Conservation (phyloP, 1,284 basidiomycete species). For the Tilletiaria anomala region DNA sequence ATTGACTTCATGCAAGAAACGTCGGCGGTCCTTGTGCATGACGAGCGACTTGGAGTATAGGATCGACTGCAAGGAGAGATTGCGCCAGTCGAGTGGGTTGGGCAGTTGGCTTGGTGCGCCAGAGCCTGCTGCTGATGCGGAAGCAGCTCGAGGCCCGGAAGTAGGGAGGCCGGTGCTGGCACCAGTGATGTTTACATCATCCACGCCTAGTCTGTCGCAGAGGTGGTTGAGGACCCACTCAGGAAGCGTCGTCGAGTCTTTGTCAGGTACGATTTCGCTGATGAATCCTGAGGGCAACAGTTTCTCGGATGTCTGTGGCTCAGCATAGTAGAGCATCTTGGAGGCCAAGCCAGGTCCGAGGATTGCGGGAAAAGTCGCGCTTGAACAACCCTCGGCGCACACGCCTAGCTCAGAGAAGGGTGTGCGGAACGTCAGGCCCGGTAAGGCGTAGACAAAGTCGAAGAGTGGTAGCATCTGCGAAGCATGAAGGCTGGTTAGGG, state of each 20-base stretch:
- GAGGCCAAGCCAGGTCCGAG: conserved; percentile 8
- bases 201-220: conserved; percentile 1
- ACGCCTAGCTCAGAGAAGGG: conserved; percentile 10
- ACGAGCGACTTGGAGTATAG: conserved; percentile 7
- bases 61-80: conserved; percentile 5
- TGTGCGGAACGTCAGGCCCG: conserved; percentile 9
- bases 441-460: conserved; percentile 4
- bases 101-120: conserved; percentile 2
- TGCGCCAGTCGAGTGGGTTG: conserved; percentile 4
- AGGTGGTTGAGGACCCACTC: neutral
- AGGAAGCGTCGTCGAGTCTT: conserved; percentile 1
- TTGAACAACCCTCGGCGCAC: conserved; percentile 12
- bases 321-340: conserved; percentile 7
- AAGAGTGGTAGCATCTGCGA: conserved; percentile 2
- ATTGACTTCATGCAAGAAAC: conserved; percentile 7
- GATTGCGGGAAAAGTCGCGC: conserved; percentile 8
- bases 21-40: conserved; percentile 1
- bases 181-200: neutral
- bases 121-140: neutral
- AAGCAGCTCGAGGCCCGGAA: neutral
- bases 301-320: conserved; percentile 7
- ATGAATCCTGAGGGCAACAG: conserved; percentile 6
- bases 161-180: conserved; percentile 1
- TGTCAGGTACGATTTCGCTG: conserved; percentile 6
- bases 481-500: no score